Base-by-base conservation (phyloP, 2,329 filamentous ascomycete genomes). In the Neospermospora avenae region DNA sequence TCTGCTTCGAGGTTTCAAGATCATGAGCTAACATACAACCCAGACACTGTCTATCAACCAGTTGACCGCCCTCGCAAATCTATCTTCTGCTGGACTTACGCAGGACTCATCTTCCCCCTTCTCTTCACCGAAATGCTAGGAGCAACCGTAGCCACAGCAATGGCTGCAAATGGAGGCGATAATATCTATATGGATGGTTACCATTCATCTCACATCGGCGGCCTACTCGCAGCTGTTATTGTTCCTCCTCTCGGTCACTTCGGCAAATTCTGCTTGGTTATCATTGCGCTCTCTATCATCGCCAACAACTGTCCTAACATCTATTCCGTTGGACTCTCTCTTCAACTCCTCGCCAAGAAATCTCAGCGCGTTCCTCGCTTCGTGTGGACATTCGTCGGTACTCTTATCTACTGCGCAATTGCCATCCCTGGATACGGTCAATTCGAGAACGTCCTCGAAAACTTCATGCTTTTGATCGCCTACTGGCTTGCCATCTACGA, bases 401-500 rank as follows among this genome's bases (percentile, higher is more conserved):
- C 86, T 0, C 78, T 79, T 34, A 78, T 84, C 24, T 89, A 88
- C 72, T 81, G 89, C 64, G 87, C 82, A 24, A 85, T 91, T 67
- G 83, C 86, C 8, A 87, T 91, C 55, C 86, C 87, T 0, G 88
- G 86, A 1, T 90, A 89, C 75, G 75, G 74, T 4, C 78, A 86
- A 69, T 90, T 90, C 71, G 83, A 85, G 65, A 70, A 73, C 6
- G 81, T 88, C 3, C 78, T 91, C 14, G 81, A 87, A 70, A 87
- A 89, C 73, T 89, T 91, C 74, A 88, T 91, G 84, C 74, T 83
- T 62, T 71, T 86, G 55, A 85, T 86, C 63, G 83, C 83, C 2
- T 91, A 91, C 77, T 91, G 88, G 87, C 79, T 91, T 1, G 84
- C 87, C 51, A 89, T 91, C 67, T 91, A 91, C 75, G 82, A 84